phyloP scores from a whole-genome alignment of 2,329 filamentous ascomycete species.

The Trichoderma atroviride region DNA sequence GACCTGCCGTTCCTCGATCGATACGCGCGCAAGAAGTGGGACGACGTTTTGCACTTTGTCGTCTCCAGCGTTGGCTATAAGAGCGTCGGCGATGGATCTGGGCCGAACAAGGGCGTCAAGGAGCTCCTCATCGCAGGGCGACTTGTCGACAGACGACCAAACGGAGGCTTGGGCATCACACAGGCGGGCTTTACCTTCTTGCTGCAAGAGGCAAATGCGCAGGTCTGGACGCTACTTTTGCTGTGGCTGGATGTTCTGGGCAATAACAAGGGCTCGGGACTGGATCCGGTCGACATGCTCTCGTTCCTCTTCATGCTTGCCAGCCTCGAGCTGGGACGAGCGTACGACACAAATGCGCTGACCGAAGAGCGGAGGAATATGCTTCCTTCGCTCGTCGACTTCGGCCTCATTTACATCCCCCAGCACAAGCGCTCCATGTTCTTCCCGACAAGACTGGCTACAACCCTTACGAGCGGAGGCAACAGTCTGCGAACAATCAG shows the following conservation, averaged over 20 bases:
- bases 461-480: constrained; percentile 85
- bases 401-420: constrained; percentile 84
- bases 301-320: constrained; percentile 96
- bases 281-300: constrained; percentile 91
- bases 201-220: constrained; percentile 91
- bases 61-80: constrained; percentile 71
- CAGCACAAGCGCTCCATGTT: constrained; percentile 61
- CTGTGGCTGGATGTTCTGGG: constrained; percentile 89
- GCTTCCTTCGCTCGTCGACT: constrained; percentile 87
- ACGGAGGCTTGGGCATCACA: constrained; percentile 78
- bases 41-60: constrained; percentile 93
- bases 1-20: constrained; percentile 76
- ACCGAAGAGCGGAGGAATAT: constrained; percentile 82
- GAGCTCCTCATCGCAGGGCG: constrained; percentile 78
- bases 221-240: constrained; percentile 93
- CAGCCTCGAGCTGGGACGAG: constrained; percentile 85
- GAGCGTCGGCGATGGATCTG: constrained; percentile 50
- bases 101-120: constrained; percentile 77
- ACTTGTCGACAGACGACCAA: constrained; percentile 68
- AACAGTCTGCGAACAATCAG: constrained; percentile 70
- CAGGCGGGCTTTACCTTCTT: constrained; percentile 93
- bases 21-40: constrained; percentile 89
- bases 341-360: constrained; percentile 85
- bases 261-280: constrained; percentile 56
- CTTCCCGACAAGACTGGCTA: constrained; percentile 92